Base-by-base conservation (phyloP, 768 basidiomycete species). In the Pisolithus albus region DNA sequence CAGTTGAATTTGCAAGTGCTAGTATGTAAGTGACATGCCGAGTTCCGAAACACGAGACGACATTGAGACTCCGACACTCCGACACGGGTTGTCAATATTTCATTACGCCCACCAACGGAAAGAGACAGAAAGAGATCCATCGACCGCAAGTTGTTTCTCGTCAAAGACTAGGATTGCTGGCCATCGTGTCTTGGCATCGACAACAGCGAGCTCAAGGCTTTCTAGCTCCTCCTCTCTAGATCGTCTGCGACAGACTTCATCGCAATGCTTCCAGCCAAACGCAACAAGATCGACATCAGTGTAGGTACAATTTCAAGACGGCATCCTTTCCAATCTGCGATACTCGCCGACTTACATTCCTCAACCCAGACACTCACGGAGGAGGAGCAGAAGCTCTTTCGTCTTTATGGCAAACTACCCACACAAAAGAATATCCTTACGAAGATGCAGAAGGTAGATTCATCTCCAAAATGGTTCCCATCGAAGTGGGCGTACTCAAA, bases 201-300 rank as follows among this genome's bases (percentile, higher is more conserved):
- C 34, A 34, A 34, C 34, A 34, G 13, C 34, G 13, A 34, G 13
- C 38, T 37, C 42, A 53, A 60, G 48, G 49, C 63, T 62, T 54
- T 55, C 54, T 59, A 57, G 57, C 62, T 63, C 57, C 60, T 57
- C 62, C 63, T 63, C 50, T 36, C 54, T 46, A 53, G 48, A 54
- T 34, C 34, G 26, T n/a, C 26, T 15, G 51, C 55, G 26, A 44
- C 56, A 34, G 50, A 59, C 44, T 47, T 49, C 58, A 57, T 55
- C 57, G 52, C 54, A 56, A 91, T 92, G 87, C 79, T 83, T 49
- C 87, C 90, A 46, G 75, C 77, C 53, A 80, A 78, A 71, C 86
- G 86, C 69, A 92, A 94, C 73, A 95, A 96, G 79, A 77, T 95
- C 72, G 94, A 96, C 75, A 79, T 95, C 71, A 91, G 86, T 72